These are phyloP conservation scores for Pleurotus pulmonarius DNA, from an alignment of 768 basidiomycete genomes.

Conservation along the genomic window DNA sequence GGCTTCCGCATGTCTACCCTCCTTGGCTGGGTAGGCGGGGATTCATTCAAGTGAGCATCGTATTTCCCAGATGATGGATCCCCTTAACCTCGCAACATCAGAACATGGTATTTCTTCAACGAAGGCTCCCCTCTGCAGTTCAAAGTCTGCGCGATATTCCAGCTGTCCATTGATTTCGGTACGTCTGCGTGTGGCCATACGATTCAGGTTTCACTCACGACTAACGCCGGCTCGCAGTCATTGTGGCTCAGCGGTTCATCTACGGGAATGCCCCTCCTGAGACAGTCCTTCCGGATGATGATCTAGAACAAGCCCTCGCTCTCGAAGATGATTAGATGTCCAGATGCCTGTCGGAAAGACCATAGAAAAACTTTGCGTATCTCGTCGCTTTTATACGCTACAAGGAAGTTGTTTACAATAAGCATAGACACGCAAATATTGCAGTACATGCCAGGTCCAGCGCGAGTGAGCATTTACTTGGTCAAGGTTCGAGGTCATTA, in stretches of 20 bases:
- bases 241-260: slow-evolving; percentile 66
- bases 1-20: slow-evolving; percentile 83
- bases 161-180: slow-evolving; percentile 78
- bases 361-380: too few relatives aligned
- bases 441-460: too few relatives aligned
- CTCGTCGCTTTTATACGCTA: too few relatives aligned
- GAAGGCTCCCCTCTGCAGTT: slow-evolving; percentile 74
- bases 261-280: slow-evolving; percentile 72
- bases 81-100: slow-evolving; percentile 20
- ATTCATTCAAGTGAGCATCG: slow-evolving; percentile 70
- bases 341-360: background rate
- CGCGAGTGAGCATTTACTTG: too few relatives aligned
- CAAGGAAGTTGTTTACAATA: too few relatives aligned
- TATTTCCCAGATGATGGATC: too few relatives aligned
- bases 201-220: too few relatives aligned
- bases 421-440: too few relatives aligned
- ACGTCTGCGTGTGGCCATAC: slow-evolving; percentile 19
- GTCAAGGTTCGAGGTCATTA: too few relatives aligned
- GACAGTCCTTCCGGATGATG: slow-evolving; percentile 52
- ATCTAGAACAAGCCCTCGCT: slow-evolving; percentile 71
- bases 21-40: slow-evolving; percentile 81
- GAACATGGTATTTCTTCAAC: slow-evolving; percentile 78
- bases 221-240: slow-evolving; percentile 39
- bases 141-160: slow-evolving; percentile 80
- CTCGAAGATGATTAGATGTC: slow-evolving; percentile 51